Conservation (phyloP, 2,329 filamentous ascomycete species). For the Colletotrichum simmondsii region DNA sequence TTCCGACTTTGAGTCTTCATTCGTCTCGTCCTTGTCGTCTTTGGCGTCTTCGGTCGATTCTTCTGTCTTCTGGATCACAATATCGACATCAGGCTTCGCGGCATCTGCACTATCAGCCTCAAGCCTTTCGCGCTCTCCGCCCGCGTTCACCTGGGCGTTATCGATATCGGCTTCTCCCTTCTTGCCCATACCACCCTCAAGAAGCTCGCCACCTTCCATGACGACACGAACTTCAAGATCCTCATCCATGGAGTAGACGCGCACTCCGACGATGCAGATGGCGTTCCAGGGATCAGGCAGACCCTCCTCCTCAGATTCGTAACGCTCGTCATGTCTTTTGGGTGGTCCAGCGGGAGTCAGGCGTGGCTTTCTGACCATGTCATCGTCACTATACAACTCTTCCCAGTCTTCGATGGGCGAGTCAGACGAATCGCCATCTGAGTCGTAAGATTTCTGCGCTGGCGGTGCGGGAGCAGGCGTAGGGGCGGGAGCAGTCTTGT, state of each 20-base stretch:
- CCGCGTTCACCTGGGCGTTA: constrained; percentile 66
- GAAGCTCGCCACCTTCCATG: constrained; percentile 64
- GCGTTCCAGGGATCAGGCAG: constrained; percentile 71
- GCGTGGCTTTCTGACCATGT: constrained; percentile 64
- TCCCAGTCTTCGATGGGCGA: constrained; percentile 71
- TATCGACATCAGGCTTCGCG: neutral
- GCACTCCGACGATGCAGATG: constrained; percentile 68
- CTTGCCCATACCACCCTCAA: constrained; percentile 67
- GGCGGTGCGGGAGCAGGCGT: constrained; percentile 12
- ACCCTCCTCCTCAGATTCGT: constrained; percentile 68
- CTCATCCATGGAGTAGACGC: constrained; percentile 70
- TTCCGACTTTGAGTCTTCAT: constrained; percentile 33
- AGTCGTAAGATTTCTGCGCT: constrained; percentile 42
- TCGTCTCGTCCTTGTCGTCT: constrained; percentile 7
- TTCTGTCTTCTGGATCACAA: neutral
- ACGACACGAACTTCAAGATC: constrained; percentile 64
- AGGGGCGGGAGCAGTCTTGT: constrained; percentile 28
- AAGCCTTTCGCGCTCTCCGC: constrained; percentile 51
- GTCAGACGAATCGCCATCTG: constrained; percentile 67
- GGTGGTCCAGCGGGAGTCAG: constrained; percentile 48
- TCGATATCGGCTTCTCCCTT: constrained; percentile 67
- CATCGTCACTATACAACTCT: constrained; percentile 67
- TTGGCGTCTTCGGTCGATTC: neutral
- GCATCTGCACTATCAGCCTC: constrained; percentile 41
- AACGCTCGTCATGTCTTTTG: constrained; percentile 47